A percentile compares a stretch with the other conserved stretches of the same genome.
Conservation (phyloP, 768 basidiomycete species). For the Boletus reticulatus region DNA sequence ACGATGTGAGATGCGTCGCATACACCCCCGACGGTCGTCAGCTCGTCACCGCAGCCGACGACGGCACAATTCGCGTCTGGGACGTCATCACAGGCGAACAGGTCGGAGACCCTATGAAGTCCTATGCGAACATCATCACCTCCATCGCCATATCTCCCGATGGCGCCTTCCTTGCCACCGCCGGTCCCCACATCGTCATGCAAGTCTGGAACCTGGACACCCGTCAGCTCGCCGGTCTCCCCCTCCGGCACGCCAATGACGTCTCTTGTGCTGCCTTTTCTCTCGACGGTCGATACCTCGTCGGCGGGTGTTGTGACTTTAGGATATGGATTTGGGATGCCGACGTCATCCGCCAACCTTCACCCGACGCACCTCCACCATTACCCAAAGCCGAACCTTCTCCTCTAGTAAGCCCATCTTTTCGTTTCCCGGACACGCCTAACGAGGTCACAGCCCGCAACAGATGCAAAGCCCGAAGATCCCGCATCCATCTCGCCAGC, state of each 20-base stretch:
- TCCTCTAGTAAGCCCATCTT: constrained; percentile 9
- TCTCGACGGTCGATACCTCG: constrained; percentile 25
- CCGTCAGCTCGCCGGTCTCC: constrained; percentile 14
- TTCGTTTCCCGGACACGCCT: not conserved
- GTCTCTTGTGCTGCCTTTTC: constrained; percentile 35
- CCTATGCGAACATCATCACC: constrained; percentile 27
- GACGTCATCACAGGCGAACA: constrained; percentile 28
- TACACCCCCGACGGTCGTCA: constrained; percentile 30
- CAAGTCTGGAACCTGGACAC: constrained; percentile 31
- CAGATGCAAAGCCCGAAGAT: constrained; percentile 3
- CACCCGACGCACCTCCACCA: constrained; percentile 7
- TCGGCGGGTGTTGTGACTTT: constrained; percentile 29
- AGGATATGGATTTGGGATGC: constrained; percentile 31
- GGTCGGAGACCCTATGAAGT: constrained; percentile 29
- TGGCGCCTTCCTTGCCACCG: constrained; percentile 31
- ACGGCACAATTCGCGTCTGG: constrained; percentile 33
- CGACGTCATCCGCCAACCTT: constrained; percentile 16
- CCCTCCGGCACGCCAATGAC: constrained; percentile 27
- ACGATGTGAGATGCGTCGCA: constrained; percentile 29
- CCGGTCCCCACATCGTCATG: constrained; percentile 28
- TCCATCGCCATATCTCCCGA: constrained; percentile 34
- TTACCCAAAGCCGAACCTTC: constrained; percentile 7
- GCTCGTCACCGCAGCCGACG: constrained; percentile 29
- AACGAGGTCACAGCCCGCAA: constrained; percentile 10
- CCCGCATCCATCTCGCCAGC: constrained; percentile 9